These are phyloP conservation scores for Mycena capillaripes DNA, from an alignment of 768 basidiomycete species.

Conservation along the genomic window DNA sequence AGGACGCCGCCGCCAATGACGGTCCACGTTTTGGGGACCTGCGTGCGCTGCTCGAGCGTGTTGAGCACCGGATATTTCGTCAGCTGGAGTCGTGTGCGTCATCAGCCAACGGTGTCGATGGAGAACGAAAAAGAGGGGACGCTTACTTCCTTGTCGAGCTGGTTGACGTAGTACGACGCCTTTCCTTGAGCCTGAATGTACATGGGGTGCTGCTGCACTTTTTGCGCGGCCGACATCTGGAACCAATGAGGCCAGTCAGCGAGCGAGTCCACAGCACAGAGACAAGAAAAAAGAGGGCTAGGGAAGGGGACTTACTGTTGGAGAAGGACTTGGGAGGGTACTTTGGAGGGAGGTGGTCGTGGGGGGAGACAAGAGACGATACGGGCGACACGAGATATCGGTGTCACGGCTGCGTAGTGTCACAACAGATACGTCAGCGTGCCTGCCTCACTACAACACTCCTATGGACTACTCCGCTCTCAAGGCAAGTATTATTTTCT, in stretches of 20 bases:
- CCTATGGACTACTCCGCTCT: constrained; percentile 67
- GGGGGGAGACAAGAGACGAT: constrained; percentile 42
- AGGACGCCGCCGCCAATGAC: constrained; percentile 81
- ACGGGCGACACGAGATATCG: constrained; percentile 51
- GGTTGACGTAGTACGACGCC: constrained; percentile 83
- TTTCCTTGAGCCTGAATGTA: constrained; percentile 88
- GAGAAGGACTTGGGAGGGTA: constrained; percentile 18
- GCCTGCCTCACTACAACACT: constrained; percentile 50
- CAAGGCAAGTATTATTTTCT: constrained; percentile 54
- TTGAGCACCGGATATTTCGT: constrained; percentile 90
- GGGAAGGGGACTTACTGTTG: constrained; percentile 8
- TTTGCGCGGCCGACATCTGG: constrained; percentile 85
- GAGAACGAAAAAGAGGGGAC: constrained; percentile 2
- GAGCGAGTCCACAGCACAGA: neutral
- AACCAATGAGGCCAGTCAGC: constrained; percentile 35
- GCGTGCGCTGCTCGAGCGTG: constrained; percentile 89
- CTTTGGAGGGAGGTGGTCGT: constrained; percentile 36
- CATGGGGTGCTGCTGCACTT: constrained; percentile 90
- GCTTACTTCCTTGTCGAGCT: constrained; percentile 97
- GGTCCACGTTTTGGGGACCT: constrained; percentile 93
- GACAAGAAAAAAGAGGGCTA: neutral
- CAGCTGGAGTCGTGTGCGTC: constrained; percentile 59
- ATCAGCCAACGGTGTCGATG: constrained; percentile 21
- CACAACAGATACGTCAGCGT: constrained; percentile 60
- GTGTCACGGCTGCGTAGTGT: constrained; percentile 66